phyloP scores from a whole-genome alignment of 768 basidiomycete species.

The Chalciporus pseudorubinellus region DNA sequence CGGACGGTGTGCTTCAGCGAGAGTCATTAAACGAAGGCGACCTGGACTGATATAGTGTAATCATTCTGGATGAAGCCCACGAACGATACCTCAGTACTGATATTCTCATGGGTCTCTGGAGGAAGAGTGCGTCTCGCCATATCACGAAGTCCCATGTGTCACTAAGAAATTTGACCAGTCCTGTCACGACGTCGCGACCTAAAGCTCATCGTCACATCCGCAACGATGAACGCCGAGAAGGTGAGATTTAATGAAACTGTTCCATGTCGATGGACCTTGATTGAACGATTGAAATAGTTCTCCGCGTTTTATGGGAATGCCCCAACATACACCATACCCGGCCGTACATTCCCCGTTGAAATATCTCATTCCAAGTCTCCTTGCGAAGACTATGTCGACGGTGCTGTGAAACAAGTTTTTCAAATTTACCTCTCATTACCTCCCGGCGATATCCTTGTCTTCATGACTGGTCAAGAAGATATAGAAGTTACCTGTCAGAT shows the following conservation, averaged over 20 bases:
- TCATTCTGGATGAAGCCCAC: slow-evolving; percentile 99
- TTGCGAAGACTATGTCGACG: slow-evolving; percentile 98
- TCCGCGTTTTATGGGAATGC: slow-evolving; percentile 94
- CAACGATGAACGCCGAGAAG: slow-evolving; percentile 99
- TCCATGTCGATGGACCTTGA: not conserved
- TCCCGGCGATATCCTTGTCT: slow-evolving; percentile 92
- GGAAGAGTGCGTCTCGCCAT: slow-evolving; percentile 68
- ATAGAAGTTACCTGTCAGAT: slow-evolving; percentile 98
- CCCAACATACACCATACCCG: slow-evolving; percentile 90
- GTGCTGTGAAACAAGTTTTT: slow-evolving; percentile 95
- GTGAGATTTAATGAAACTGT: slow-evolving; percentile 36
- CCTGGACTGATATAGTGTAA: slow-evolving; percentile 91
- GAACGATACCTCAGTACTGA: slow-evolving; percentile 97
- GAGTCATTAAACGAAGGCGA: slow-evolving; percentile 99
- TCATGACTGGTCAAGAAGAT: slow-evolving; percentile 99
- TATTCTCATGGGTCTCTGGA: slow-evolving; percentile 93
- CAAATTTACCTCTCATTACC: slow-evolving; percentile 95
- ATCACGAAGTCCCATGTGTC: not conserved
- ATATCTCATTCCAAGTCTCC: slow-evolving; percentile 95
- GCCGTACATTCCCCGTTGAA: slow-evolving; percentile 97
- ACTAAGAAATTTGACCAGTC: slow-evolving; percentile 41
- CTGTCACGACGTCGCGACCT: slow-evolving; percentile 88
- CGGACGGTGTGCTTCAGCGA: slow-evolving; percentile 96
- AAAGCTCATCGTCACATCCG: slow-evolving; percentile 96
- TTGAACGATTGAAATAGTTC: slow-evolving; percentile 57